These are phyloP conservation scores for Carex myosuroides DNA, from an alignment of 176 grass and related monocot genomes.

Conservation along the genomic window DNA sequence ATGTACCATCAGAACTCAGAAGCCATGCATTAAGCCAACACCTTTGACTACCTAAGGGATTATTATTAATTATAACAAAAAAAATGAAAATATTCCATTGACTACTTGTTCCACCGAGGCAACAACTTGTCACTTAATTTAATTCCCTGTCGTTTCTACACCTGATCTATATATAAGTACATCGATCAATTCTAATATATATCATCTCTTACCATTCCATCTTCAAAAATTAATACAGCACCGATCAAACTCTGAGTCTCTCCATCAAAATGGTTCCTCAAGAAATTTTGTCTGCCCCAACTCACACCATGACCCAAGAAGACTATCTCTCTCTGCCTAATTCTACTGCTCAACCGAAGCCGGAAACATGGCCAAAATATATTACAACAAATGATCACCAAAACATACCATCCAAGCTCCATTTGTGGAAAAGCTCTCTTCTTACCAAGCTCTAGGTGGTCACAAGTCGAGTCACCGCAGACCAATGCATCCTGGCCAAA, in stretches of 20 bases:
- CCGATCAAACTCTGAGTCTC: not conserved
- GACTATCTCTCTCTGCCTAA: constrained; percentile 68
- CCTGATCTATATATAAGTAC: not conserved
- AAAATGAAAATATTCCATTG: not conserved
- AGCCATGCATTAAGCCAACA: not conserved
- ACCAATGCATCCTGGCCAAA: not conserved
- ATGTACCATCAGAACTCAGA: not conserved
- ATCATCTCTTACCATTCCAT: not conserved
- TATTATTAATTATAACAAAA: too few relatives aligned
- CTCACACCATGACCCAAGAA: constrained; percentile 29
- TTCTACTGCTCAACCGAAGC: constrained; percentile 31
- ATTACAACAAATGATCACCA: not conserved
- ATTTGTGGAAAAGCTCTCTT: constrained; percentile 69
- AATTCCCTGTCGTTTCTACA: not conserved
- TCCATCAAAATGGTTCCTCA: constrained; percentile 13
- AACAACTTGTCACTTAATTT: not conserved
- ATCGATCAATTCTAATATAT: not conserved
- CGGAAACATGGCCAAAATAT: not conserved
- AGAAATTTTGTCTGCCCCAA: constrained; percentile 25
- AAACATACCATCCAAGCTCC: constrained; percentile 15
- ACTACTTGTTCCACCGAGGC: not conserved
- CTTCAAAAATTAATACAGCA: not conserved
- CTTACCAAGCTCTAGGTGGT: constrained; percentile 79
- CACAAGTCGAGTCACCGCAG: constrained; percentile 92
- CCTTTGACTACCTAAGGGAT: not conserved